phyloP scores from a whole-genome alignment of 495 filamentous ascomycete genomes.

The Friedmanniomyces simplex region DNA sequence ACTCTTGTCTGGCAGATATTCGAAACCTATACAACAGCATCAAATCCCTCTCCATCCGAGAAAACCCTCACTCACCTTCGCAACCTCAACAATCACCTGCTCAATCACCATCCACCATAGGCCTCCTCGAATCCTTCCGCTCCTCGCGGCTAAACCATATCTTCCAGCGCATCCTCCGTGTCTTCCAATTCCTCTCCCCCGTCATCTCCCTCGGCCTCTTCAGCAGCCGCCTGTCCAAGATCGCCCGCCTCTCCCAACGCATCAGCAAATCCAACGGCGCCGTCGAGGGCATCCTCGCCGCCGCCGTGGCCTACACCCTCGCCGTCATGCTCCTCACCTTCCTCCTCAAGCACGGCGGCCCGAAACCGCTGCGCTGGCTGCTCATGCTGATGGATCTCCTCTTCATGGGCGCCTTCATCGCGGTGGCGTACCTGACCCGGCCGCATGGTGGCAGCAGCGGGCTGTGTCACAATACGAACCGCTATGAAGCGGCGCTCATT shows the following conservation, averaged over 20 bases:
- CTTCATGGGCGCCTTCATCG: constrained; percentile 32
- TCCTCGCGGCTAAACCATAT: too few relatives aligned
- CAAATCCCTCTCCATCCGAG: too few relatives aligned
- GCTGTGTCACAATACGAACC: constrained; percentile 11
- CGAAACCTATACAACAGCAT: too few relatives aligned
- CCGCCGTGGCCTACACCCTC: constrained; percentile 30
- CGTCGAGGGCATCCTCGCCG: constrained; percentile 31
- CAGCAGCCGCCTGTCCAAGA: constrained; percentile 28
- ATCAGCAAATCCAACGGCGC: constrained; percentile 24
- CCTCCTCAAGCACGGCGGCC: constrained; percentile 18
- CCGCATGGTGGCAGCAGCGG: constrained; percentile 25
- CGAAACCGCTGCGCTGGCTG: constrained; percentile 23
- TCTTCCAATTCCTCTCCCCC: constrained; percentile 32
- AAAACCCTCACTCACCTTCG: too few relatives aligned
- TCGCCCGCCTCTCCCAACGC: constrained; percentile 26
- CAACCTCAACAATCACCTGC: too few relatives aligned
- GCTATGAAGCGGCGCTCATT: constrained; percentile 2
- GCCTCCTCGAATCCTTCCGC: too few relatives aligned
- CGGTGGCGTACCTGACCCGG: constrained; percentile 28
- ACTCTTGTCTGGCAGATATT: too few relatives aligned
- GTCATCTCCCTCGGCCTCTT: constrained; percentile 33
- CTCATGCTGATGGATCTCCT: constrained; percentile 23
- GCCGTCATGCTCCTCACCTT: constrained; percentile 19
- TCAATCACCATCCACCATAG: too few relatives aligned
- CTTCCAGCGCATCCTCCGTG: too few relatives aligned